phyloP scores from a whole-genome alignment of 1,284 basidiomycete genomes.

The Stygiomarasmius scandens region DNA sequence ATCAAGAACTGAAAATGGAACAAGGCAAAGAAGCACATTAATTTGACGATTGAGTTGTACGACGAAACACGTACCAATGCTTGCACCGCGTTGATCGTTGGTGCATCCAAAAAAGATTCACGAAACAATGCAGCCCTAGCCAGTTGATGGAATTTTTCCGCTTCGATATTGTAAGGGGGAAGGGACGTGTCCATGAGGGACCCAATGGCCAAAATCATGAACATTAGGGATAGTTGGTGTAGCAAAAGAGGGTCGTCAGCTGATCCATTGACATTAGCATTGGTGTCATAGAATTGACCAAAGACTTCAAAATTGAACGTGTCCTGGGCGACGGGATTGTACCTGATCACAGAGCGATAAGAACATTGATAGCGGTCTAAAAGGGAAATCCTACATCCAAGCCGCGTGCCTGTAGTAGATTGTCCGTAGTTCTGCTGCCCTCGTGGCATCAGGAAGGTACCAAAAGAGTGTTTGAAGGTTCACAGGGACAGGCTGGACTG shows the following conservation, averaged over 20 bases:
- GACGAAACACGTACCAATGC: conserved; percentile 55
- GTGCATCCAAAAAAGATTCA: conserved; percentile 71
- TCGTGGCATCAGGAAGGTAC: conserved; percentile 65
- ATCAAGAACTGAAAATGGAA: conserved; percentile 60
- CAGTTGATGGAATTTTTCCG: conserved; percentile 78
- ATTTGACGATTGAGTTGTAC: conserved; percentile 17
- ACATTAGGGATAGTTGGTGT: conserved; percentile 72
- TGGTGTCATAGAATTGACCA: conserved; percentile 65
- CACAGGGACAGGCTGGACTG: conserved; percentile 46
- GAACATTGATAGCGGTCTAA: neutral
- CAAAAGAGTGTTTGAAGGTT: conserved; percentile 62
- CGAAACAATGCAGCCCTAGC: conserved; percentile 74
- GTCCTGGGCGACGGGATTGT: conserved; percentile 68
- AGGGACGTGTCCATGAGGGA: conserved; percentile 67
- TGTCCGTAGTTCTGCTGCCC: conserved; percentile 60
- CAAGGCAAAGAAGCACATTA: neutral
- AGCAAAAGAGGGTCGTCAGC: conserved; percentile 61
- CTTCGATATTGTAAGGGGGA: conserved; percentile 71
- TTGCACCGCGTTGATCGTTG: conserved; percentile 73
- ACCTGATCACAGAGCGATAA: conserved; percentile 48
- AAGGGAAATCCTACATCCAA: conserved; percentile 64
- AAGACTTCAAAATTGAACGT: conserved; percentile 70
- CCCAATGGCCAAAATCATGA: conserved; percentile 76
- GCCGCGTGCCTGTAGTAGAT: conserved; percentile 72
- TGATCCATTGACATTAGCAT: conserved; percentile 44